Evolutionary conservation across 192 early-diverging fungal genomes (phyloP).

Genomic region (Allomyces macrogynus): DNA sequence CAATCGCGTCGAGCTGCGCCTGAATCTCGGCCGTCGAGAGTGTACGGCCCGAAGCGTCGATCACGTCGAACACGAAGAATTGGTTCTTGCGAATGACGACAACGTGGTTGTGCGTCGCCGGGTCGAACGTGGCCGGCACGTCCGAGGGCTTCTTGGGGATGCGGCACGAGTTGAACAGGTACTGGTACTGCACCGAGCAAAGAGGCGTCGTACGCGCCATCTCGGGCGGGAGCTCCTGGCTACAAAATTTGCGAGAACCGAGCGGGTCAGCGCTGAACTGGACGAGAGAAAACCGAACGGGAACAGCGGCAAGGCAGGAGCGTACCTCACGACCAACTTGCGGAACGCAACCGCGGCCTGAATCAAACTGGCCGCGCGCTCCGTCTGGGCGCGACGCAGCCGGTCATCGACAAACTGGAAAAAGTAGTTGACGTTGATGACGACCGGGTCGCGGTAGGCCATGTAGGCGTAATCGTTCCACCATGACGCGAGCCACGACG

Average conservation of each 20-base stretch:
- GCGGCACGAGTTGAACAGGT: slow-evolving; percentile 91
- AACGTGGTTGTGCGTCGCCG: slow-evolving; percentile 57
- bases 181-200: slow-evolving; percentile 31
- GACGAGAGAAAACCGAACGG: too few relatives aligned
- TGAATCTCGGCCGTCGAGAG: slow-evolving; percentile 71
- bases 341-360: slow-evolving; percentile 82
- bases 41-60: slow-evolving; percentile 46
- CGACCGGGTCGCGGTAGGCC: slow-evolving; percentile 89
- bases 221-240: slow-evolving; percentile 1
- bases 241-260: neutral
- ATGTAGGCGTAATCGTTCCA: slow-evolving; percentile 92
- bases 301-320: too few relatives aligned
- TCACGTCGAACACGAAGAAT: slow-evolving; percentile 59
- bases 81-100: slow-evolving; percentile 76
- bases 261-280: too few relatives aligned
- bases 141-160: slow-evolving; percentile 74
- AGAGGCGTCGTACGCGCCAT: neutral
- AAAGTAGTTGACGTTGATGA: slow-evolving; percentile 91
- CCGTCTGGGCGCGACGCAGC: slow-evolving; percentile 21
- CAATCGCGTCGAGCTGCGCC: slow-evolving; percentile 45
- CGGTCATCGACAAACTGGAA: slow-evolving; percentile 82
- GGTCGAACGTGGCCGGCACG: slow-evolving; percentile 48
- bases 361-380: slow-evolving; percentile 73
- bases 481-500: slow-evolving; percentile 92
- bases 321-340: slow-evolving; percentile 43